A percentile compares a stretch with the other conserved stretches of the same genome.
These are phyloP conservation scores for Zygosaccharomyces rouxii DNA, from an alignment of 805 yeast genomes.

Conservation along the genomic window DNA sequence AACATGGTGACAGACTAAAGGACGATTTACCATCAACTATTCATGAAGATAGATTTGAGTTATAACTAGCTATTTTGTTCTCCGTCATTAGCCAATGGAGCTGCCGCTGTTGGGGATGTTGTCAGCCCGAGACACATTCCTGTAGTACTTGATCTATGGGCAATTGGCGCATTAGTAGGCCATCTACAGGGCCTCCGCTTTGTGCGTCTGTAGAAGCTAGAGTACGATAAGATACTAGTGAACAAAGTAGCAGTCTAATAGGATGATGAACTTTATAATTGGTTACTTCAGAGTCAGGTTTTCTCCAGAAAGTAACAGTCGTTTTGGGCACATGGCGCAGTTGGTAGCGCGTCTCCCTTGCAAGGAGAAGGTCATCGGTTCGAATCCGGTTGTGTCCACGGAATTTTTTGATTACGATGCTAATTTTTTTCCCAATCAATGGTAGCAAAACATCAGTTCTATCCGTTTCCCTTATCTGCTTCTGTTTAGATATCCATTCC, in stretches of 20 bases:
- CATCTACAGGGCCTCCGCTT: slow-evolving; percentile 51
- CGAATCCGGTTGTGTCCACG: slow-evolving; percentile 69
- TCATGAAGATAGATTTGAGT: too few relatives aligned
- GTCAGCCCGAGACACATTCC: slow-evolving; percentile 41
- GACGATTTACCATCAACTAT: too few relatives aligned
- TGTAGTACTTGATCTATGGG: slow-evolving; percentile 47
- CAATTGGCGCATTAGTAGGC: slow-evolving; percentile 53
- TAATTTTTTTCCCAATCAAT: too few relatives aligned
- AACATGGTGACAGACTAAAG: too few relatives aligned
- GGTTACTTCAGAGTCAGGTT: too few relatives aligned
- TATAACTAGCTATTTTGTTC: slow-evolving; percentile 54
- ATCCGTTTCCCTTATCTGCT: too few relatives aligned
- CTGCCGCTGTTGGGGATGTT: slow-evolving; percentile 52
- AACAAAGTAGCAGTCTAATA: too few relatives aligned
- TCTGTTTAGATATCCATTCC: too few relatives aligned
- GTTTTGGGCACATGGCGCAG: slow-evolving; percentile 70
- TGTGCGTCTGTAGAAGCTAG: slow-evolving; percentile 52
- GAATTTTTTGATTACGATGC: slow-evolving; percentile 21
- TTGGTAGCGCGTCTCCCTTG: slow-evolving; percentile 75
- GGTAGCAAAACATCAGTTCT: too few relatives aligned
- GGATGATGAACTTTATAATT: too few relatives aligned
- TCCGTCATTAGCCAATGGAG: slow-evolving; percentile 56
- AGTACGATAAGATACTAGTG: too few relatives aligned
- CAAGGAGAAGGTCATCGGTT: slow-evolving; percentile 73
- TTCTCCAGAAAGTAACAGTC: too few relatives aligned